A percentile compares a stretch with the other conserved stretches of the same genome.
Conservation (phyloP, 257 asterid species). For the Mentha longifolia region DNA sequence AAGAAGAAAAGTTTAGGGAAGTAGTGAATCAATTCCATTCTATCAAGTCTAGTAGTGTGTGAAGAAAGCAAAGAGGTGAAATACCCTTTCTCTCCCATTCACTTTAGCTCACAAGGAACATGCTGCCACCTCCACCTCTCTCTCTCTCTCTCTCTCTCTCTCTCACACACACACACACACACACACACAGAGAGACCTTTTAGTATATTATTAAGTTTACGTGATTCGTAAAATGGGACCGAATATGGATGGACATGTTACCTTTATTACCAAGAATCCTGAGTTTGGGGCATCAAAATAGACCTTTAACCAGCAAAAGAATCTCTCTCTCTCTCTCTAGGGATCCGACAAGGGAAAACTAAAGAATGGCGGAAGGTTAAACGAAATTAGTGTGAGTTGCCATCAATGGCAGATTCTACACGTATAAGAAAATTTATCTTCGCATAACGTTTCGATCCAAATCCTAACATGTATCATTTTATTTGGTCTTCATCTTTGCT, state of each 20-base stretch:
- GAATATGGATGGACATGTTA: constrained; percentile 9
- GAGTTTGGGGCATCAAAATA: no score
- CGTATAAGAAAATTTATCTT: background rate
- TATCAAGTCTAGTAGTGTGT: constrained; percentile 20
- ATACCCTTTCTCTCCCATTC: constrained; percentile 28
- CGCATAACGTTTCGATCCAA: background rate
- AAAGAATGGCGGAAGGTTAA: background rate
- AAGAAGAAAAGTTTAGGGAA: background rate
- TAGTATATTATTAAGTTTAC: no score
- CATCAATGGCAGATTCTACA: background rate
- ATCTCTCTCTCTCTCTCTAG: background rate
- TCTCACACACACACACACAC: no score
- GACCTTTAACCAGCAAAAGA: constrained; percentile 24
- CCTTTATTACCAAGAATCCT: constrained; percentile 22
- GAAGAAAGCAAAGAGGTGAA: constrained; percentile 35
- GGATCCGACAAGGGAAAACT: no score
- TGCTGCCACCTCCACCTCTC: constrained; percentile 17
- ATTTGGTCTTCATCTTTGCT: no score
- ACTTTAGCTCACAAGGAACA: constrained; percentile 36
- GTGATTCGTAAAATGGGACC: constrained; percentile 1
- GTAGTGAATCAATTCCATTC: background rate
- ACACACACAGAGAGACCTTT: no score
- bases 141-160: no score
- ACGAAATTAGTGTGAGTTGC: background rate
- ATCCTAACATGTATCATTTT: background rate